Evolutionary conservation across 2,329 filamentous ascomycete species (phyloP), one percentile per base, ranked within the genome.

Genomic region (Dactylellina drechsleri): DNA sequence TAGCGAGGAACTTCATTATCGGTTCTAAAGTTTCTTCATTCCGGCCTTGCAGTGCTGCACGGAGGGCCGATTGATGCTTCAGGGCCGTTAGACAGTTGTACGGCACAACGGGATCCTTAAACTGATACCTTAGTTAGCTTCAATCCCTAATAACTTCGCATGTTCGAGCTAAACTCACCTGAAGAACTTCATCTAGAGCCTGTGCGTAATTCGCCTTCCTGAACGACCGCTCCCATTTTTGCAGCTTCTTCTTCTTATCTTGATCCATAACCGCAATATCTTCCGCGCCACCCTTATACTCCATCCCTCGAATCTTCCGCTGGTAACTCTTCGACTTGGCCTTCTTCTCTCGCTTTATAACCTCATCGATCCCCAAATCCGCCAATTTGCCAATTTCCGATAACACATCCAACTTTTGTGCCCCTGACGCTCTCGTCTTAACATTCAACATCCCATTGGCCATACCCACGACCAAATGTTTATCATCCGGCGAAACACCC

Each of bases 381-480:
- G 72, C 72, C 52, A 76, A 52, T n/a, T 61, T 50, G 4, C 72
- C 72, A 20, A 76, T 76, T 31, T 76, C 53, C 13, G 65, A 59
- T 23, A 76, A 43, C 18, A 70, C 60, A 47, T 76, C 72, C 20
- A 76, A 52, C 43, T 94, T 94, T 79, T 96, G 91, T 64, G 91
- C 86, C 4, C 92, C 92, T 0, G 91, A 92, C 12, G 96, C 86
- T n/a, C 93, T 89, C 0, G 94, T 98, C 80, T 91, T 91, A 79
- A 98, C 87, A 28, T 92, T 96, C 10, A 99, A 86, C n/a, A 97
- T 87, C 53, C 95, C 95, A 1, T 92, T 96, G 80, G 95, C 90
- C 89, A 98, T 94, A 81, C 94, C 95, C 0, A 99, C 95, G 3
- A 91, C 93, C 61, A 99, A 87, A 82, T 99, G 95, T 78, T 93